Base-by-base conservation (phyloP, 345 rosid genomes). In the Bruguiera gymnorhiza region DNA sequence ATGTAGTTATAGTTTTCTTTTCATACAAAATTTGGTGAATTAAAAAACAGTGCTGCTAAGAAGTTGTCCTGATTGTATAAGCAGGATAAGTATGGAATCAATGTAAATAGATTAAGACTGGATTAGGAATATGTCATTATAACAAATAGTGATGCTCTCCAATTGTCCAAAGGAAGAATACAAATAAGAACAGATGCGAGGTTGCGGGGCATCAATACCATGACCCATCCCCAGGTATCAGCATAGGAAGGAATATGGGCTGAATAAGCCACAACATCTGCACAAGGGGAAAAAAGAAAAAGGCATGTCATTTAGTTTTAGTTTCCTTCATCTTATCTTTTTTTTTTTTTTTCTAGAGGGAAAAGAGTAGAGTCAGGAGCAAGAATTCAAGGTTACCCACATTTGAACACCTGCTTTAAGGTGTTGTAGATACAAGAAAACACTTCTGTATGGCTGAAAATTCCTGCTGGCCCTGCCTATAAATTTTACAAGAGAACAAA, bases 141-240 rank as follows among this genome's bases (percentile, higher is more conserved):
- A 8, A 39, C 15, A 39, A 39, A 10, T 2, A 2, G 13, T 39
- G 3, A 39, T 11, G 48, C 3, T 1, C 48, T 10, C 48, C 48
- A 39, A 39, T 39, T 39, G 3, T 10, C 48, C 48, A 39, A 10
- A 39, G 4, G 2, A 39, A 37, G 16, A 39, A 11, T 9, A 39
- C 48, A 11, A 27, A 60, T 21, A 11, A 54, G 27, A 21, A 54
- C 57, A 20, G 57, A 54, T 11, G 15, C 4, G 56, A 24, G 34
- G 9, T 5, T 4, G 32, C 46, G 37, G 36, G 27, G 3, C 56
- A 15, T n/a, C 7, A 32, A 50, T 84, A 86, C 92, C 92, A 87
- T 85, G 73, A 87, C 73, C 92, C 92, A 87, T 74, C 92, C 92
- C 89, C 92, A 87, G 13, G 88, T 84, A 71, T 87, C 92, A 74